Evolutionary conservation across 2,329 filamentous ascomycete species (phyloP).

Genomic region (Fusarium sp.): DNA sequence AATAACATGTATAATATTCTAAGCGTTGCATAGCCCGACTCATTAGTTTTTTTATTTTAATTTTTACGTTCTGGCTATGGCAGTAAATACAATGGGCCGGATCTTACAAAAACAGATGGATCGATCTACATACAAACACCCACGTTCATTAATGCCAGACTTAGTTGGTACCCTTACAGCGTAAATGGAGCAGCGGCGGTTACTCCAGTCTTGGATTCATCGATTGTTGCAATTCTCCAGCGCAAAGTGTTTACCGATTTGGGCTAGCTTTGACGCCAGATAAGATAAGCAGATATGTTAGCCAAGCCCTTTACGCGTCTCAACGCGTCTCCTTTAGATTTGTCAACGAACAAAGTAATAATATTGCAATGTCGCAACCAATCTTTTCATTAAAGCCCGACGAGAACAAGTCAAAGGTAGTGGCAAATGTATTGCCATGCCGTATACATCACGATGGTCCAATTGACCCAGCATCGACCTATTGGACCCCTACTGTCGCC

Average conservation of each 20-base stretch:
- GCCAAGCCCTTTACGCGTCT: slow-evolving; percentile 41
- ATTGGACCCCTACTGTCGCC: slow-evolving; percentile 74
- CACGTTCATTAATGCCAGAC: too few relatives aligned
- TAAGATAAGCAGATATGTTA: slow-evolving; percentile 25
- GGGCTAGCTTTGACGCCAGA: slow-evolving; percentile 2
- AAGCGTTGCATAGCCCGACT: neutral
- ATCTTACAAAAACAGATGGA: neutral
- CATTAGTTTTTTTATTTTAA: neutral
- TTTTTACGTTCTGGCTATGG: too few relatives aligned
- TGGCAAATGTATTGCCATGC: slow-evolving; percentile 83
- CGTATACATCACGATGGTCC: slow-evolving; percentile 83
- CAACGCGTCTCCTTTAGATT: slow-evolving; percentile 36
- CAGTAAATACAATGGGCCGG: too few relatives aligned
- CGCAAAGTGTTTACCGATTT: neutral
- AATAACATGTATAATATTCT: slow-evolving; percentile 2
- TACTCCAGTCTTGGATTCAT: too few relatives aligned
- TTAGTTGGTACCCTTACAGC: too few relatives aligned
- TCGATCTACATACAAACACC: neutral
- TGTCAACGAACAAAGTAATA: slow-evolving; percentile 4
- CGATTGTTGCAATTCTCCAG: too few relatives aligned
- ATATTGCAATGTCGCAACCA: slow-evolving; percentile 56
- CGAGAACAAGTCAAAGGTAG: slow-evolving; percentile 55
- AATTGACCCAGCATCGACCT: slow-evolving; percentile 72
- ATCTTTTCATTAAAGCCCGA: slow-evolving; percentile 58
- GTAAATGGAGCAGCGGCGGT: too few relatives aligned